phyloP scores from a whole-genome alignment of 2,329 filamentous ascomycete species.

The Pseudogymnoascus sp. region DNA sequence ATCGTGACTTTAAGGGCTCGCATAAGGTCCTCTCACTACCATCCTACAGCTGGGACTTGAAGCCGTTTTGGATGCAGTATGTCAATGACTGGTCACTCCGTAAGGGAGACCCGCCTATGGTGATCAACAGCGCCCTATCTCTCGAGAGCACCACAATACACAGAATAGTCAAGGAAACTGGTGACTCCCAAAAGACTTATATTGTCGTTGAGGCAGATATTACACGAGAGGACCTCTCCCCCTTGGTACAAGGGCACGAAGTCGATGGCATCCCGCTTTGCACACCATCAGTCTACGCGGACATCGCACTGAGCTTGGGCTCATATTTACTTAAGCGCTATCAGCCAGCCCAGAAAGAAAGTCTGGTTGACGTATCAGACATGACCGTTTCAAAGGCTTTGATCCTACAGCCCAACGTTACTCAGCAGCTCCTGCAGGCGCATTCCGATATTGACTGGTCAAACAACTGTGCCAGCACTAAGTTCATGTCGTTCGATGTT shows the following conservation, averaged over 20 bases:
- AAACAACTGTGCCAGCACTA: slow-evolving; percentile 36
- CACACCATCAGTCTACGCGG: slow-evolving; percentile 48
- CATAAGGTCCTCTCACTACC: slow-evolving; percentile 54
- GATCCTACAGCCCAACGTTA: slow-evolving; percentile 40
- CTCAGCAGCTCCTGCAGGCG: slow-evolving; percentile 52
- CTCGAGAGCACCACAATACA: slow-evolving; percentile 45
- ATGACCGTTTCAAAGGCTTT: slow-evolving; percentile 65
- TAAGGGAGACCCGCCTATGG: slow-evolving; percentile 40
- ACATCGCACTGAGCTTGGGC: slow-evolving; percentile 54
- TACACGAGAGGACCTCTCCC: slow-evolving; percentile 44
- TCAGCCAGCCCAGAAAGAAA: slow-evolving; percentile 45
- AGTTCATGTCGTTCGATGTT: too few relatives aligned
- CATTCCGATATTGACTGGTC: slow-evolving; percentile 51
- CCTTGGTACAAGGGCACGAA: slow-evolving; percentile 47
- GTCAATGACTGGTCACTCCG: slow-evolving; percentile 58
- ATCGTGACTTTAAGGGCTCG: slow-evolving; percentile 49
- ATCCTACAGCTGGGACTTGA: slow-evolving; percentile 59
- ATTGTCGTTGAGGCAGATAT: slow-evolving; percentile 48
- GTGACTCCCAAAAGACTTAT: slow-evolving; percentile 42
- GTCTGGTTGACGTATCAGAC: slow-evolving; percentile 55
- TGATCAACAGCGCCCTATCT: slow-evolving; percentile 37
- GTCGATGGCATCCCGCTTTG: slow-evolving; percentile 52
- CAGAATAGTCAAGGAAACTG: slow-evolving; percentile 43
- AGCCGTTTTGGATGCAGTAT: slow-evolving; percentile 59
- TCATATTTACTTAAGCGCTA: slow-evolving; percentile 60